Base-by-base conservation (phyloP, 192 early-diverging fungal species). In the Backusella westeae region DNA sequence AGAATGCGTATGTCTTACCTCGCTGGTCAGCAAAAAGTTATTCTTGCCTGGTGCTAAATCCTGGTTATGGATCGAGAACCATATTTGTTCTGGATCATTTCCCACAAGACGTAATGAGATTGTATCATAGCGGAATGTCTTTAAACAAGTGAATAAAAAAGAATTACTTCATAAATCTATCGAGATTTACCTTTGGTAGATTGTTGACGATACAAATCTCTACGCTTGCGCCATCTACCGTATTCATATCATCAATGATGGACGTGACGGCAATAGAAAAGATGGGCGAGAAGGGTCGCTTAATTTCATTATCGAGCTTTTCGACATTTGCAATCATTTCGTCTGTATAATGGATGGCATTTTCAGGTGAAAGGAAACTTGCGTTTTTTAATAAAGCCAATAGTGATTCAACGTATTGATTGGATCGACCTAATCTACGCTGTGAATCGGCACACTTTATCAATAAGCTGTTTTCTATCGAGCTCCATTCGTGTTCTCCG, bases 381-480 rank as follows among this genome's bases (percentile, higher is more conserved):
- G 83, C 76, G 77, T 88, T 88, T 65, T 86, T 86, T 56, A 87
- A 72, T 36, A 91, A 70, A 1, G 88, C 82, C 23, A 87, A 73
- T 52, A 85, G 77, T 12, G 83, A 84, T 78, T 87, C 78, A 0
- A 85, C 78, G 65, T 82, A 90, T 78, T 86, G 82, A 39, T 75
- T 79, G 8, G 75, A 85, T 35, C 85, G 79, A 4, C 84, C 82
- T 15, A 93, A 72, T 74, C 87, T 82, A 41, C 87, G 84, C 75
- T 89, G 81, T 53, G 91, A 93, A 42, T 85, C 83, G 2, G 91
- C 89, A 38, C 90, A 88, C 77, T 91, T 92, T 68, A 91, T 85
- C 10, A 94, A 77, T 26, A 94, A 65, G 32, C 83, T 81, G 36
- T 88, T 86, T 75, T 96, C 92, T 46, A 96, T 86, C 17, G 81